Evolutionary conservation across 345 rosid genomes (phyloP).

Genomic region (Noccaea bulbosa): DNA sequence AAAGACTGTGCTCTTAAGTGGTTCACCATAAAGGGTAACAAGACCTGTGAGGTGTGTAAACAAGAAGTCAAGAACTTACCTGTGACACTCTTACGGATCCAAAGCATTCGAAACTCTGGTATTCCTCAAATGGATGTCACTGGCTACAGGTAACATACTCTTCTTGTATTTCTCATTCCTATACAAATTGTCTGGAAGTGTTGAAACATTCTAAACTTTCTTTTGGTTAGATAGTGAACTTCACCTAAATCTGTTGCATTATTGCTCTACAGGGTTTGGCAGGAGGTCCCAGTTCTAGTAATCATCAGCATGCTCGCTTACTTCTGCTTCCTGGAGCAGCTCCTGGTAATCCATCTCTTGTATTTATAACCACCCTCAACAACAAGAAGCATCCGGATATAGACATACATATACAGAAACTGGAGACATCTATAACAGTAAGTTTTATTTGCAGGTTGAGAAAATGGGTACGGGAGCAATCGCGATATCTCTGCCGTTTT

Average conservation of each 20-base stretch:
- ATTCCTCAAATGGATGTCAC: conserved; percentile 39
- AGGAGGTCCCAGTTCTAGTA: conserved; percentile 83
- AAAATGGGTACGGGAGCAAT: conserved; percentile 84
- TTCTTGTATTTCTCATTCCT: neutral
- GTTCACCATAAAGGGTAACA: conserved; percentile 94
- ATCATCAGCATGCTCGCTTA: conserved; percentile 88
- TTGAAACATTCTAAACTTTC: conserved; percentile 7
- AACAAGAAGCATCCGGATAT: neutral
- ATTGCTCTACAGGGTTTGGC: conserved; percentile 72
- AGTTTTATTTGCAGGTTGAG: conserved; percentile 57
- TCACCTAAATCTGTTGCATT: neutral
- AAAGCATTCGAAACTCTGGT: conserved; percentile 54
- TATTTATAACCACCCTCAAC: neutral
- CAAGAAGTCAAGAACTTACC: conserved; percentile 89
- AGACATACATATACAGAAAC: neutral
- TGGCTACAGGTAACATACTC: conserved; percentile 34
- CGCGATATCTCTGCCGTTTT: conserved; percentile 87
- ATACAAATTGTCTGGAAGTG: conserved; percentile 3
- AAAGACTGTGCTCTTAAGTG: conserved; percentile 93
- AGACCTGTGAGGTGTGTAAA: conserved; percentile 88
- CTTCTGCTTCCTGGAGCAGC: conserved; percentile 96
- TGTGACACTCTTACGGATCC: conserved; percentile 77
- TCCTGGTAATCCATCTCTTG: conserved; percentile 55
- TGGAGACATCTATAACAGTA: conserved; percentile 16
- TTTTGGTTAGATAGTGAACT: conserved; percentile 8